Base-by-base conservation (phyloP, 2,329 filamentous ascomycete genomes). In the Dactylonectria macrodidyma region DNA sequence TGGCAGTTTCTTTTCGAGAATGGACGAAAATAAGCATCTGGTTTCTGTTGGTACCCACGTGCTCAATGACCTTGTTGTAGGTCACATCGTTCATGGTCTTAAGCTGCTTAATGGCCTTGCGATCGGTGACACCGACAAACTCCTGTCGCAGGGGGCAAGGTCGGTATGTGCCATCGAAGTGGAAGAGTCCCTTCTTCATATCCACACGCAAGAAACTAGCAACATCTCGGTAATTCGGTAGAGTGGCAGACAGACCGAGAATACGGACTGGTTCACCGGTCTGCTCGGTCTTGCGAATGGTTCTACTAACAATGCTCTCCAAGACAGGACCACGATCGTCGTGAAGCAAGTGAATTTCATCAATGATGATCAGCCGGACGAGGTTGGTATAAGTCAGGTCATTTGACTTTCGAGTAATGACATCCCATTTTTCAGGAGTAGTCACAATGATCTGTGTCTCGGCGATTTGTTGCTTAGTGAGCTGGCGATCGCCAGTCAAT, bases 1-100 rank as follows among this genome's bases (percentile, higher is more conserved):
- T 99, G 9, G 95, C 95, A 0, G 97, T 99, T 81, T 99, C 97
- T 78, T 99, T 99, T 76, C 96, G 89, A 41, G 97, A 99, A 80
- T 99, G 97, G 6, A 99, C 96, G 78, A 99, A 99, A 67, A 99
- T 97, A 46, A 99, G 90, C 95, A 99, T 98, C 81, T 99, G 96
- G 76, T 99, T 97, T 71, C 93, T 91, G 77, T 97, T 92, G 66
- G 92, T 91, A 7, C 96, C 96, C 34, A 98, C 95, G 78, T 98
- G 95, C 81, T 99, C 96, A 62, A 99, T 89, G 33, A 98, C 95
- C 81, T 99, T 99, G 71, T 92, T 97, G 81, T 99, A 99, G 65
- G 95, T 98, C 62, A 99, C 95, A 75, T 99, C 96, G 78, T 99
- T 99, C 96, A 99, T 99, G 1, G 93, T 97, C 87, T 98, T 98